Conservation (phyloP, 257 asterid species). For the Ajuga chamaepitys region DNA sequence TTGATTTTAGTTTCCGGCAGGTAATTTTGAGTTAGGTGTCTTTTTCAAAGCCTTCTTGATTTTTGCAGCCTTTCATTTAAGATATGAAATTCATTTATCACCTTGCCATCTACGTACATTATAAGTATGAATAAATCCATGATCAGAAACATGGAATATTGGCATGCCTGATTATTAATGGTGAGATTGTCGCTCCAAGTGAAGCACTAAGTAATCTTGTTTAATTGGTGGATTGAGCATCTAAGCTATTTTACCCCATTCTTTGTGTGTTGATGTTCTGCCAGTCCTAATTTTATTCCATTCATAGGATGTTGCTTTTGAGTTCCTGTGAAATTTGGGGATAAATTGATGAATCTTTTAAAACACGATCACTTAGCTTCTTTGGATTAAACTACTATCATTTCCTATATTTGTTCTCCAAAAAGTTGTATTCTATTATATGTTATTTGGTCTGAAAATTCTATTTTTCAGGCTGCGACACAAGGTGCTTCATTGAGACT, state of each 20-base stretch:
- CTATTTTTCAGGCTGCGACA: conserved; percentile 42
- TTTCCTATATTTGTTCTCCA: not conserved
- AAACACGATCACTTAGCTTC: conserved; percentile 1
- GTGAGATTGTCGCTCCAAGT: conserved; percentile 2
- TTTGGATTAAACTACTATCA: not conserved
- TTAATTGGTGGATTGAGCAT: conserved; percentile 9
- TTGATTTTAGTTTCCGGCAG: conserved; percentile 57
- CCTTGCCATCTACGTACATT: not conserved
- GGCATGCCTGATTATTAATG: conserved; percentile 15
- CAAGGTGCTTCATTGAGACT: conserved; percentile 32
- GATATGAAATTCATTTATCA: not conserved
- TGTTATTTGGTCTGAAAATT: conserved; percentile 11
- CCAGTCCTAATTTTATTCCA: not conserved
- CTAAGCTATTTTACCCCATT: not conserved
- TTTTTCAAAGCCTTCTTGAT: conserved; percentile 6
- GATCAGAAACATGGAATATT: not conserved
- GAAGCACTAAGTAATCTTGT: conserved; percentile 8
- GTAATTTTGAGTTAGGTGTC: conserved; percentile 30
- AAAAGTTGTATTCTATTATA: not conserved
- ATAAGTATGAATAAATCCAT: not conserved
- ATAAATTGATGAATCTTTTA: conserved; percentile 1
- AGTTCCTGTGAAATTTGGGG: conserved; percentile 8
- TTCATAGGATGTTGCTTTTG: conserved; percentile 8
- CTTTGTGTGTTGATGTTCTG: not conserved
- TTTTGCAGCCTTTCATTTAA: not conserved